Percentiles rank a stretch among this genome's conserved stretches.
phyloP scores from a whole-genome alignment of 2,329 filamentous ascomycete genomes.

The Chalaropsis thielavioides region DNA sequence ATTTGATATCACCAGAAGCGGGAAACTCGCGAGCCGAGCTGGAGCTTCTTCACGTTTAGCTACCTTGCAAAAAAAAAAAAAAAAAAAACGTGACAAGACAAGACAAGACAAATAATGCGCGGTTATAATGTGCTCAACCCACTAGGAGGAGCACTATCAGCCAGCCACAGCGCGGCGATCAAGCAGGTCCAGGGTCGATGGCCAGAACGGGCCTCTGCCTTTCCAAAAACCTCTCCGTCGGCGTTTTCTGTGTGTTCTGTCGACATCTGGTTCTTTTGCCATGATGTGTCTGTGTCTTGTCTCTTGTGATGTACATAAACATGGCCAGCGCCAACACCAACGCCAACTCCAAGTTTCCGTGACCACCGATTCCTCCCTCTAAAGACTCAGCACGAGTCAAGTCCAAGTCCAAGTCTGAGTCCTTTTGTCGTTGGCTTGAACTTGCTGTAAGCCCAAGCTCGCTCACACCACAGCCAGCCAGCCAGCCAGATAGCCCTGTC shows the following conservation, averaged over 20 bases:
- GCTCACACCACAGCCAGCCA: not conserved
- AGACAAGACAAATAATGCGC: not conserved
- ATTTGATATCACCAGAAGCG: too few species aligned
- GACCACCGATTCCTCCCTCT: too few species aligned
- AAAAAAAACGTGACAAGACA: too few species aligned
- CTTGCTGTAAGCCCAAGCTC: too few species aligned
- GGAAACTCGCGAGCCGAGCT: too few species aligned
- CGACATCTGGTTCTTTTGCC: too few species aligned
- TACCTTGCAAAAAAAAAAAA: not conserved
- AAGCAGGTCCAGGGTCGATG: not conserved
- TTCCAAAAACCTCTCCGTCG: not conserved
- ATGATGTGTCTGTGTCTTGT: too few species aligned
- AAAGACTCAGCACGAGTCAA: not conserved
- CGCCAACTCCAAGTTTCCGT: too few species aligned
- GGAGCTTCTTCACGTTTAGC: not conserved
- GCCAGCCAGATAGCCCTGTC: not conserved
- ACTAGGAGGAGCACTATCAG: not conserved
- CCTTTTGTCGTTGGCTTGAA: not conserved
- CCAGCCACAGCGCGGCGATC: not conserved
- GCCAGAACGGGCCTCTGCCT: not conserved
- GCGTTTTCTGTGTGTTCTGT: too few species aligned
- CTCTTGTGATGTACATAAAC: too few species aligned
- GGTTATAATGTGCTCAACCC: constrained; percentile 1
- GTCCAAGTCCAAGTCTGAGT: not conserved
- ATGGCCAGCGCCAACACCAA: too few species aligned